A percentile compares a stretch with the other conserved stretches of the same genome.
phyloP scores from a whole-genome alignment of 495 filamentous ascomycete species.

The Hypoxylon fuscum region DNA sequence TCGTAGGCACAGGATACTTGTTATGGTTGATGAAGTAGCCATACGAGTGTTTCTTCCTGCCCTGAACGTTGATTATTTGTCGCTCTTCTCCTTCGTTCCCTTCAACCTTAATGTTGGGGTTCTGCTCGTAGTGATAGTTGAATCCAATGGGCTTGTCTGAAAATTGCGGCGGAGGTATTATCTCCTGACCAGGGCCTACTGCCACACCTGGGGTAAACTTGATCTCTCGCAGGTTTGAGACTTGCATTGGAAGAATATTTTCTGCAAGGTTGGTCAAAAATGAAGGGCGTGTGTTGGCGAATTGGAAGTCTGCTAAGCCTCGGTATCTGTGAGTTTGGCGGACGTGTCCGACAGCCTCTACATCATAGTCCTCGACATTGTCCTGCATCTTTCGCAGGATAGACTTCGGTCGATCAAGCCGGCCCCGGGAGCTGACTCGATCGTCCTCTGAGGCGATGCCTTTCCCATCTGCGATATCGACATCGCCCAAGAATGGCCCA shows the following conservation, averaged over 20 bases:
- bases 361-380: slow-evolving; percentile 71
- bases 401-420: slow-evolving; percentile 53
- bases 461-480: slow-evolving; percentile 32
- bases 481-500: slow-evolving; percentile 65
- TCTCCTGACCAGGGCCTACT: slow-evolving; percentile 64
- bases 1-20: slow-evolving; percentile 52
- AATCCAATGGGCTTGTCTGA: slow-evolving; percentile 73
- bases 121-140: slow-evolving; percentile 68
- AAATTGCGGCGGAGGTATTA: slow-evolving; percentile 83
- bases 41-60: slow-evolving; percentile 56
- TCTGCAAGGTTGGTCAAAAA: slow-evolving; percentile 75
- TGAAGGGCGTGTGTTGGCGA: slow-evolving; percentile 64
- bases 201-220: slow-evolving; percentile 72
- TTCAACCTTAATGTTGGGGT: slow-evolving; percentile 57
- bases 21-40: slow-evolving; percentile 71
- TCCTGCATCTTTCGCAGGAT: slow-evolving; percentile 75
- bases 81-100: slow-evolving; percentile 36
- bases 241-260: slow-evolving; percentile 69
- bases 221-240: slow-evolving; percentile 77
- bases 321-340: slow-evolving; percentile 87
- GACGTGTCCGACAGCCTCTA: slow-evolving; percentile 77
- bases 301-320: slow-evolving; percentile 76
- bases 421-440: slow-evolving; percentile 49
- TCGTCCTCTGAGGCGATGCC: slow-evolving; percentile 7
- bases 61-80: slow-evolving; percentile 42